phyloP scores from a whole-genome alignment of 2,329 filamentous ascomycete genomes.

The Nothophoma quercina region DNA sequence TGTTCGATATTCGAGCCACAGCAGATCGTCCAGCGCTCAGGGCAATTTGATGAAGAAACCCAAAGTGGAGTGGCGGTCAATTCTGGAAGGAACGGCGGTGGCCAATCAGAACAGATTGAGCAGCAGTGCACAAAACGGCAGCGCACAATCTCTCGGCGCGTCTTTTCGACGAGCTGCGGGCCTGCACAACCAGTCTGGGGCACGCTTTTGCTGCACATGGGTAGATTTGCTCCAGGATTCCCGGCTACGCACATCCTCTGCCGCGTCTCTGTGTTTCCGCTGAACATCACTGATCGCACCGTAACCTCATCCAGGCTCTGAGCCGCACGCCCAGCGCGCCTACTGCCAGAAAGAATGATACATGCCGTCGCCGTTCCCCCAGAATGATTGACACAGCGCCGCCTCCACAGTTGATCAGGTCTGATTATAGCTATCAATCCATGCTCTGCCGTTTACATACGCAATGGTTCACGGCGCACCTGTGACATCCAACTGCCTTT shows the following conservation, averaged over 20 bases:
- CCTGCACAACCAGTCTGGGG: constrained; percentile 14
- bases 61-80: constrained; percentile 27
- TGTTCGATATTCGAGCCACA: constrained; percentile 29
- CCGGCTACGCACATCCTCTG: constrained; percentile 35
- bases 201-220: constrained; percentile 25
- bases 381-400: constrained; percentile 27
- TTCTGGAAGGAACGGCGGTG: constrained; percentile 24
- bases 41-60: constrained; percentile 31
- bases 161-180: constrained; percentile 2
- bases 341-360: constrained; percentile 26
- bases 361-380: constrained; percentile 24
- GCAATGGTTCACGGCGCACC: constrained; percentile 11
- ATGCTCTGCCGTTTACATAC: constrained; percentile 3
- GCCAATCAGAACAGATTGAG: constrained; percentile 30
- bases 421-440: not conserved
- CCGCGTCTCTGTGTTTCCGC: constrained; percentile 26
- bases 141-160: constrained; percentile 1
- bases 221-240: constrained; percentile 40
- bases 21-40: constrained; percentile 25
- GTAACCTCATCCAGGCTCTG: constrained; percentile 27
- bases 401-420: constrained; percentile 18
- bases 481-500: constrained; percentile 21
- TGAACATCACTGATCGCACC: constrained; percentile 26
- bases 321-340: constrained; percentile 24
- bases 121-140: constrained; percentile 17